Base-by-base conservation (phyloP, 2,329 filamentous ascomycete genomes). In the Aspergillus aculeatus region DNA sequence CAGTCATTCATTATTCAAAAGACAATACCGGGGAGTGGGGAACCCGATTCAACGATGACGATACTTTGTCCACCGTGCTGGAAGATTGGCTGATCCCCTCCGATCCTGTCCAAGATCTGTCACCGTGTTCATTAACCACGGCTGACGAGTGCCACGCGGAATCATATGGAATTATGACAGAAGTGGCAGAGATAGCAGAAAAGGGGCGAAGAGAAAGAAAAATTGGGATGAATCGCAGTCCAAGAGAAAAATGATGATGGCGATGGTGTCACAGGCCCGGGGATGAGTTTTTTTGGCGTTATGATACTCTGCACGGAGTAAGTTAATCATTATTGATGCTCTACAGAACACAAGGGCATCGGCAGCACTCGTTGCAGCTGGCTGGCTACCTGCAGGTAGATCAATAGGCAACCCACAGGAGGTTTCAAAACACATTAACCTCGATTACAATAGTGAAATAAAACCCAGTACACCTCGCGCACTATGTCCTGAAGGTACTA, bases 1-100 rank as follows among this genome's bases (percentile, higher is more conserved):
- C 16, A 35, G 14, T 16, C 14, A 35, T 16, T 44, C 6, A 44
- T 32, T 32, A 32, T 12, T 35, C 14, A 44, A n/a, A 19, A 5
- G 38, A 44, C 32, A 44, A 44, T 44, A 44, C 14, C 16, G 14
- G n/a, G 31, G 24, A 10, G 50, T 52, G 50, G 50, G 56, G 56
- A 26, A 54, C 31, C 23, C 48, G 32, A 58, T 54, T 47, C 49
- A 52, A 52, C 56, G 51, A 58, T 58, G 56, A 54, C 56, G 56
- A 58, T 54, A 54, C 38, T 44, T 16, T 44, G 38, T 44, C 38
- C 16, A n/a, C 38, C 38, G 47, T 26, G 29, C 23, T 49, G 47
- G 35, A 47, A 35, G 32, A 49, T 56, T 49, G 44, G 47, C 38
- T 44, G 38, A 44, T 14, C 31, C 14, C 16, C 21, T 38, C 32